Percentiles rank a stretch among this genome's conserved stretches.
Evolutionary conservation across 768 basidiomycete species (phyloP).

Genomic region (Multifurca ochricompacta): DNA sequence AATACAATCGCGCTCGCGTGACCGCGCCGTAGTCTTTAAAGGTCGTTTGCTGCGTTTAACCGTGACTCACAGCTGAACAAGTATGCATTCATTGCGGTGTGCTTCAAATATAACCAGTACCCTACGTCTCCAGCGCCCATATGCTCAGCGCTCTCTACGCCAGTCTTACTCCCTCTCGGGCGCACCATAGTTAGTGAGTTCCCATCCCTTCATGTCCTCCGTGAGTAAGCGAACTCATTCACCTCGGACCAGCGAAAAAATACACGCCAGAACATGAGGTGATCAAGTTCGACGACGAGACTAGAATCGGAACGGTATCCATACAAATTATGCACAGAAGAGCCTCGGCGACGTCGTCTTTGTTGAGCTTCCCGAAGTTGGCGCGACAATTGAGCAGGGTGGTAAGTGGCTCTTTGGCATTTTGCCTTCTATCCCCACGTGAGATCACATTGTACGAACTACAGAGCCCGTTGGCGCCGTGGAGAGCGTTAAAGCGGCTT

Average conservation of each 20-base stretch:
- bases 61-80: neutral
- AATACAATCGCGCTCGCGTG: neutral
- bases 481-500: conserved; percentile 94
- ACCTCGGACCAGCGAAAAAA: conserved; percentile 46
- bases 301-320: conserved; percentile 69
- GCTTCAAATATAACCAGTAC: conserved; percentile 24
- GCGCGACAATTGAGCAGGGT: conserved; percentile 55
- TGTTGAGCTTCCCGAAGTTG: conserved; percentile 76
- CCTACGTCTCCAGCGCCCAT: conserved; percentile 24
- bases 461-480: conserved; percentile 79
- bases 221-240: neutral
- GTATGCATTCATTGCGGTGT: conserved; percentile 26
- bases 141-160: conserved; percentile 22
- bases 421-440: neutral
- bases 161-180: conserved; percentile 28
- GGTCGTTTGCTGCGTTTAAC: neutral
- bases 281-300: conserved; percentile 67
- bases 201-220: neutral
- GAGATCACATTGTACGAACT: neutral
- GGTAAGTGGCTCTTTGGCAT: conserved; percentile 45
- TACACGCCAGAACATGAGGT: conserved; percentile 89
- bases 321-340: conserved; percentile 92
- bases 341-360: conserved; percentile 95
- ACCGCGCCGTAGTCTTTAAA: neutral
- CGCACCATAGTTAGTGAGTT: conserved; percentile 59